These are phyloP conservation scores for Scleroderma bovista DNA, from an alignment of 768 basidiomycete species.

Conservation along the genomic window DNA sequence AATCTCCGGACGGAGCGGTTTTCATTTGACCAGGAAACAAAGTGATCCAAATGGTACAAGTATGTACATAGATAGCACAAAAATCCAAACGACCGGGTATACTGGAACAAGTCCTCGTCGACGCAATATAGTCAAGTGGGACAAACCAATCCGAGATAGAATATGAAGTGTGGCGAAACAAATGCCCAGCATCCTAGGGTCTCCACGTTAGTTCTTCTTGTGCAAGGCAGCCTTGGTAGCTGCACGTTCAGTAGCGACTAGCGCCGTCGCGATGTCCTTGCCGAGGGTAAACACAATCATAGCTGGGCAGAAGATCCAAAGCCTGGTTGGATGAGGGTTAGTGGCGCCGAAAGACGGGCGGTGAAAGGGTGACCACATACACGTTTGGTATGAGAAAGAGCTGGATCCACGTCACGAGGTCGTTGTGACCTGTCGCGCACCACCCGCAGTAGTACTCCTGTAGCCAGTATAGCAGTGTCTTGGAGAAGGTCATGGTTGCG, in stretches of 20 bases:
- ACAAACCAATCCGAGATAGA: too few relatives aligned
- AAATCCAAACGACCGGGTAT: too few relatives aligned
- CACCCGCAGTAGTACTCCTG: slow-evolving; percentile 77
- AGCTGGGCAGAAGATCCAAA: slow-evolving; percentile 74
- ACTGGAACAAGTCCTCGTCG: too few relatives aligned
- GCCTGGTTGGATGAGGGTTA: slow-evolving; percentile 29
- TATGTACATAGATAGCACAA: too few relatives aligned
- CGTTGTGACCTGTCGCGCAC: slow-evolving; percentile 75
- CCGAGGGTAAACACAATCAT: slow-evolving; percentile 57
- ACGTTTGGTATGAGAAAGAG: slow-evolving; percentile 79
- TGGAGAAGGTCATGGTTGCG: slow-evolving; percentile 74
- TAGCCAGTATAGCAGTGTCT: slow-evolving; percentile 77
- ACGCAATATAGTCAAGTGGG: too few relatives aligned
- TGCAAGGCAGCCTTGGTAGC: slow-evolving; percentile 24
- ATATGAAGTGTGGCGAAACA: too few relatives aligned
- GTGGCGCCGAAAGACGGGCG: not conserved
- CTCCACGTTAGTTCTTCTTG: slow-evolving; percentile 17
- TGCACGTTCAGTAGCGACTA: slow-evolving; percentile 28
- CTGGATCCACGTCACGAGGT: slow-evolving; percentile 40
- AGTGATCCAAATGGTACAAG: too few relatives aligned
- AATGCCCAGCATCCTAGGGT: too few relatives aligned
- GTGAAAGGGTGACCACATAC: slow-evolving; percentile 34
- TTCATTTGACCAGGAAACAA: too few relatives aligned
- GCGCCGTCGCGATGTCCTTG: slow-evolving; percentile 48
- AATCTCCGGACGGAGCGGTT: too few relatives aligned